Percentiles rank a stretch among this genome's conserved stretches.
phyloP scores from a whole-genome alignment of 805 yeast genomes.

The Yarrowia keelungensis region DNA sequence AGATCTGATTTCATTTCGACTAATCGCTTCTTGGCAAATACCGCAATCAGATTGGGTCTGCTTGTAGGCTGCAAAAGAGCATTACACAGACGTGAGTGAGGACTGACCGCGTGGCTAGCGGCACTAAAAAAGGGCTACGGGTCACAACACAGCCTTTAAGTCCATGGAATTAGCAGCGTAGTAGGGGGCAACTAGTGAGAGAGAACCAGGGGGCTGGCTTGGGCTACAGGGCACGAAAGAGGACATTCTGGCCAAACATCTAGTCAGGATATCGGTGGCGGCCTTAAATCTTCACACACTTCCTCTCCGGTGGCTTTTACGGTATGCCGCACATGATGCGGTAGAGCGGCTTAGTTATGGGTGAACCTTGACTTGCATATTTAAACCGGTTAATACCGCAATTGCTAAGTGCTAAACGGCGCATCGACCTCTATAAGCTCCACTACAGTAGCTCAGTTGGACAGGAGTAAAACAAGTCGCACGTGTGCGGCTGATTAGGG shows the following conservation, averaged over 20 bases:
- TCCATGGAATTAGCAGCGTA: constrained; percentile 31
- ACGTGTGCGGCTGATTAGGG: constrained; percentile 35
- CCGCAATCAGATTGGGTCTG: constrained; percentile 33
- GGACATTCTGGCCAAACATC: too few species aligned
- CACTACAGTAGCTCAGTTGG: constrained; percentile 4
- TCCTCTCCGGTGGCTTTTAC: constrained; percentile 5
- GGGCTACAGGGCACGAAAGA: too few species aligned
- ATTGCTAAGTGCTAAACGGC: constrained; percentile 34
- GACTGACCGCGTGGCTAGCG: constrained; percentile 31
- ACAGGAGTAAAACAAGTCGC: constrained; percentile 29
- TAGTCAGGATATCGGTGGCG: background rate
- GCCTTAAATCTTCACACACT: background rate
- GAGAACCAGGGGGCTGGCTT: constrained; percentile 3
- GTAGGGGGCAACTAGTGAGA: constrained; percentile 3
- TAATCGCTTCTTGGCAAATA: constrained; percentile 29
- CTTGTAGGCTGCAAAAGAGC: constrained; percentile 31
- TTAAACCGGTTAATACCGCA: constrained; percentile 31
- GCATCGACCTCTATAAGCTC: constrained; percentile 30
- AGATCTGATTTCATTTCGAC: constrained; percentile 5
- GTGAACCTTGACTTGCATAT: constrained; percentile 14
- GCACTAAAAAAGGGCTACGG: constrained; percentile 26
- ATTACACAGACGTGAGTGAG: constrained; percentile 18
- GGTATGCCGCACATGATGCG: constrained; percentile 30
- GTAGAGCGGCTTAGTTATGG: constrained; percentile 32
- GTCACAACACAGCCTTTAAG: constrained; percentile 23